Evolutionary conservation across 2,329 filamentous ascomycete genomes (phyloP), one percentile per base, ranked within the genome.

Genomic region (Colletotrichum tropicale): DNA sequence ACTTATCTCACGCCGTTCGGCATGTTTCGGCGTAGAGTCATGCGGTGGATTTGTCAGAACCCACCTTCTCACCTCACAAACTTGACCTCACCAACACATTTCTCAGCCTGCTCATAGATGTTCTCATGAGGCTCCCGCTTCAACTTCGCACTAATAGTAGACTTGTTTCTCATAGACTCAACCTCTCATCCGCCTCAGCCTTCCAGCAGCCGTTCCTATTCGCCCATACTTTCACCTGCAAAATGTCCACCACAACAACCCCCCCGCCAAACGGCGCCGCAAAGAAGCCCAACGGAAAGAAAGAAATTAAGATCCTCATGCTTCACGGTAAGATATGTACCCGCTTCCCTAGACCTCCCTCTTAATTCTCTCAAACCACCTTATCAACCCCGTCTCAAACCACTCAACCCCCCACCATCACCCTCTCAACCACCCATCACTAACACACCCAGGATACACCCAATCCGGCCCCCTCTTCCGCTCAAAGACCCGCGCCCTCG

Each of bases 391-490:
- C 26, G 8, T 13, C 28, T 13, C 34, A 28, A 52, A 16, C 16
- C 18, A 26, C 4, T n/a, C 21, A 34, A 36, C 43, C 38, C 30
- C 15, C 18, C 10, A 30, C 28, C 30, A 61, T 2, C 60, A 6
- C 8, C 12, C 5, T 3, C 69, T 58, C 60, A 52, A 66, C 24
- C 18, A n/a, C 38, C 26, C 15, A 18, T 55, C 32, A 58, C 72
- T 60, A 56, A 71, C 62, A 61, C 48, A 38, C 21, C 13, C 72
- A 93, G 94, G 96, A 84, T 98, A 93, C 90, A 98, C 96, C 9
- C 96, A 98, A 88, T 98, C 95, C 32, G 96, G 96, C 6, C 85
- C 93, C 6, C 88, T 96, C 77, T 98, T 98, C 90, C 93, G 92
- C 83, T 91, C 93, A 84, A 98, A 98, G 87, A 98, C 95, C 61